Evolutionary conservation across 805 yeast genomes (phyloP), one percentile per base, ranked within the genome.

Genomic region (Clavispora vitiphila): DNA sequence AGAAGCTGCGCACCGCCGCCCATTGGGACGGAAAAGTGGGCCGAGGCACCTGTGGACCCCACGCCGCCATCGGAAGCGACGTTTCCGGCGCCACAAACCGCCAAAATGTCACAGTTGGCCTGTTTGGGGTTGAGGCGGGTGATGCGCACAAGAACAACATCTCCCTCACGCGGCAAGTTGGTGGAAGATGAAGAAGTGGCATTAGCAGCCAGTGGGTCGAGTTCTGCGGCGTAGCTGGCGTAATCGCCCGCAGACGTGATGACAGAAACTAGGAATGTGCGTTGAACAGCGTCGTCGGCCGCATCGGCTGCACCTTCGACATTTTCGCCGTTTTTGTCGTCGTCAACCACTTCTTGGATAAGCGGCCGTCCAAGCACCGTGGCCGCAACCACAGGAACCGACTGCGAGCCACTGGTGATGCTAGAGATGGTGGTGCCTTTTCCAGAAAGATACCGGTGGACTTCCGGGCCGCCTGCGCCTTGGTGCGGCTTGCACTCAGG

Each of bases 141-240:
- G 19, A 93, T 84, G 41, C 80, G 72, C 1, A 87, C 87, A 16
- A 91, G 65, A 2, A 93, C 96, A 19, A 81, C 61, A 59, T 91
- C 96, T 22, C 86, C 84, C 49, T 87, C 96, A 47, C 80, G 77
- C 7, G 98, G 98, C 41, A 90, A 63, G 46, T 74, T 74, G 41
- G 71, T 75, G 32, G 72, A 59, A 43, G 60, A 65, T 26, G 53
- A 49, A 11, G 51, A 39, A 20, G 46, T 48, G 15, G 54, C 47
- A 21, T 42, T 49, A 3, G 52, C 36, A 6, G 54, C 49, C 24
- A 47, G 41, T 4, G 51, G 44, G 27, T 49, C 51, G 36, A 49
- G 43, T 21, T 58, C 61, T 27, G 38, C 34, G 19, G 62, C 57
- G 42, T 53, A 59, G 32, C 55, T 44, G 31, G 50, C 42, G 47